Evolutionary conservation across 257 asterid species (phyloP).

Genomic region (Leonotis leonurus): DNA sequence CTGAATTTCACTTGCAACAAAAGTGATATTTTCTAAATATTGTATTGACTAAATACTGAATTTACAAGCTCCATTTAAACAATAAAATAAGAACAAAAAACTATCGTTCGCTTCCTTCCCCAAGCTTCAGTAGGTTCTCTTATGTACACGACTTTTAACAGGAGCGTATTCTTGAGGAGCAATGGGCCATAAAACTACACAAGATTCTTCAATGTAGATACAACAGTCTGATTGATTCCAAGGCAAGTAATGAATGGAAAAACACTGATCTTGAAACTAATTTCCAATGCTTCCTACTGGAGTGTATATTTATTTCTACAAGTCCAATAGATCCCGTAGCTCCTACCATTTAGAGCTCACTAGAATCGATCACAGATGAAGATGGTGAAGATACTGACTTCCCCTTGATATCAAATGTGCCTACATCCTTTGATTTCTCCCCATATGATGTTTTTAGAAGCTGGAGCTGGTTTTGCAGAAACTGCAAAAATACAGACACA

Average conservation of each 20-base stretch:
- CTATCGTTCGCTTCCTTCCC: not conserved
- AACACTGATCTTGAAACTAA: not conserved
- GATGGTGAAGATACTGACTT: conserved; percentile 38
- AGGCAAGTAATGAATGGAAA: not conserved
- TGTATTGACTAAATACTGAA: not conserved
- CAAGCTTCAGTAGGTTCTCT: not conserved
- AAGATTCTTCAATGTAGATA: not conserved
- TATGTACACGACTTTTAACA: not conserved
- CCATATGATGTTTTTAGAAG: conserved; percentile 29
- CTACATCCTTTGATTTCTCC: conserved; percentile 26
- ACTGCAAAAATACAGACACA: conserved; percentile 28
- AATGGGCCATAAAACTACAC: not conserved
- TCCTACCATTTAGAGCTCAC: conserved; percentile 23
- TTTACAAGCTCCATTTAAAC: not conserved
- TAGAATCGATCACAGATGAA: conserved; percentile 30
- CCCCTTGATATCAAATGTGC: conserved; percentile 41
- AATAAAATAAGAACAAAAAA: not conserved
- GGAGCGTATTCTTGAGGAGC: not conserved
- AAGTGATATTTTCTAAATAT: not conserved
- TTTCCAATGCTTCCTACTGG: not conserved
- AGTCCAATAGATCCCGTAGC: not conserved
- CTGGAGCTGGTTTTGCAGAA: conserved; percentile 55
- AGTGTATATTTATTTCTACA: conserved; percentile 1
- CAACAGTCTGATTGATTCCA: not conserved
- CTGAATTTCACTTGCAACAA: not conserved